Percentiles rank a stretch among this genome's conserved stretches.
Evolutionary conservation across 768 basidiomycete species (phyloP).

Genomic region (Boletus edulis): DNA sequence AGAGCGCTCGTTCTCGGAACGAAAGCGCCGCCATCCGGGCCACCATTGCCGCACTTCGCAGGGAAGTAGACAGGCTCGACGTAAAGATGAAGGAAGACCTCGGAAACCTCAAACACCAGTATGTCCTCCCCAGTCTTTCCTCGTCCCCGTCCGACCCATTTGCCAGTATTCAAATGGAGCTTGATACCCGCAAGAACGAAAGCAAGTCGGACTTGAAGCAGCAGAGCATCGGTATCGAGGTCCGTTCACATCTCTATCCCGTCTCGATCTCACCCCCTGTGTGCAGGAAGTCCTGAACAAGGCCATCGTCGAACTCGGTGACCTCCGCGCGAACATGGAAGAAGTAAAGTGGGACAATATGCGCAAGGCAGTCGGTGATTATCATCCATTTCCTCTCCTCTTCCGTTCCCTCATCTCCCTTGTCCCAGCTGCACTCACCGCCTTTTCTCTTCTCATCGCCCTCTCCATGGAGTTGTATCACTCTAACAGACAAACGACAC

Average conservation of each 20-base stretch:
- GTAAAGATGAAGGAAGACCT: slow-evolving; percentile 95
- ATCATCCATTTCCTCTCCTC: background rate
- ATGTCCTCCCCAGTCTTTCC: slow-evolving; percentile 28
- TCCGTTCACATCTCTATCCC: slow-evolving; percentile 26
- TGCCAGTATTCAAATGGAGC: slow-evolving; percentile 89
- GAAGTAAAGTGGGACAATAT: slow-evolving; percentile 90
- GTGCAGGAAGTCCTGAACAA: slow-evolving; percentile 72
- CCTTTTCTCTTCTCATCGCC: slow-evolving; percentile 68
- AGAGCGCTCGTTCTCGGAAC: slow-evolving; percentile 77
- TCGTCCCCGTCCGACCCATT: background rate
- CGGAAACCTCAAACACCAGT: slow-evolving; percentile 90
- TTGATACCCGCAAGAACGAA: slow-evolving; percentile 92
- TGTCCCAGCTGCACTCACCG: slow-evolving; percentile 54
- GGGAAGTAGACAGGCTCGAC: slow-evolving; percentile 83
- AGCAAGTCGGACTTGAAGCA: slow-evolving; percentile 79
- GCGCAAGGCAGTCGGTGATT: slow-evolving; percentile 75
- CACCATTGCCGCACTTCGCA: slow-evolving; percentile 68
- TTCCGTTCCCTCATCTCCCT: background rate
- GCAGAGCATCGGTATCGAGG: slow-evolving; percentile 84
- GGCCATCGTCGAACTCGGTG: slow-evolving; percentile 68
- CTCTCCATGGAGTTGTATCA: slow-evolving; percentile 64
- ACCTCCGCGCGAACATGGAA: slow-evolving; percentile 77
- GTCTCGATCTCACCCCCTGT: background rate
- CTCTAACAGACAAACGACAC: slow-evolving; percentile 37
- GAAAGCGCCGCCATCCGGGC: slow-evolving; percentile 83